Evolutionary conservation across 2,329 filamentous ascomycete species (phyloP), one percentile per base, ranked within the genome.

Genomic region (Hypoxylon rubiginosum): DNA sequence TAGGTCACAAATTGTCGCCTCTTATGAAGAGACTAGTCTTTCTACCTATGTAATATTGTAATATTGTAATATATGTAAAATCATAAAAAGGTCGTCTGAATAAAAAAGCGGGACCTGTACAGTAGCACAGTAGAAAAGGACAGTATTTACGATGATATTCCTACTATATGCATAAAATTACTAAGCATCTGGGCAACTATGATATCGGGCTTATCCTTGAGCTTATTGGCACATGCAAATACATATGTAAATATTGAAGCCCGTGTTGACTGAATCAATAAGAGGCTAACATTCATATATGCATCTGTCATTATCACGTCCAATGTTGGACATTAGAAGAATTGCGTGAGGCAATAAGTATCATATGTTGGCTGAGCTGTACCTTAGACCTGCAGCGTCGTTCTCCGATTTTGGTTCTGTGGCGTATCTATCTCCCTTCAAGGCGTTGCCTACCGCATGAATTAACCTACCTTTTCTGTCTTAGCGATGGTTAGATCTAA

Each of bases 1-100:
- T 30, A 58, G 61, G 30, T 39, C 58, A 24, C 21, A 24, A 24
- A 24, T 24, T 53, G 48, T 43, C 48, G 60, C 28, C 30, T 54
- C 19, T 39, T 34, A 9, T 32, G 28, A 52, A 41, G 4, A 34
- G 36, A 19, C 21, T 13, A 19, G 51, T n/a, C n/a, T n/a, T n/a
- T n/a, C n/a, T n/a, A 56, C 62, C 56, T 52, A 24, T 24, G 21
- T 24, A 24, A 2, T 24, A 24, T n/a, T n/a, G n/a, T n/a, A n/a
- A n/a, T n/a, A n/a, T n/a, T 24, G 21, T 24, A 24, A 24, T 24
- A 24, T 24, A 24, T 24, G 21, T 24, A 61, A 61, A 61, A 49
- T 57, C 52, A 56, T 51, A 62, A 58, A 30, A 66, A 63, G 57
- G 55, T 63, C 41, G 55, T 59, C 52, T 59, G 59, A 60, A 64